Conservation (phyloP, 306 rosid genomes). For the Cucurbita maxima region DNA sequence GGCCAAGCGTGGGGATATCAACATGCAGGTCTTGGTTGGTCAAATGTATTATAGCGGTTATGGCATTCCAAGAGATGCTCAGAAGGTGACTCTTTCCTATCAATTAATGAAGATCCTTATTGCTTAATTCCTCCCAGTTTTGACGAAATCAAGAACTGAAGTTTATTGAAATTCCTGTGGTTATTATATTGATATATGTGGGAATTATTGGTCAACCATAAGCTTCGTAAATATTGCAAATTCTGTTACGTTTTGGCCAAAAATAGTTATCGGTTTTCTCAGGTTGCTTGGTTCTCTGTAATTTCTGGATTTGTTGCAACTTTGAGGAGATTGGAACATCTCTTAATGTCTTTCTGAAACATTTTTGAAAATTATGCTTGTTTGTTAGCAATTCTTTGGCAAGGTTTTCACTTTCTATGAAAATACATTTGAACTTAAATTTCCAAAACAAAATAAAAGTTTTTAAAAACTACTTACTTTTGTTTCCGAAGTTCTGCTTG, state of each 20-base stretch:
- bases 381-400: no score
- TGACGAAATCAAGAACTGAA: background rate
- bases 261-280: background rate
- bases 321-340: background rate
- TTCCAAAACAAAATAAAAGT: no score
- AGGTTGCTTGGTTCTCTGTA: background rate
- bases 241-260: background rate
- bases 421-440: no score
- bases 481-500: background rate
- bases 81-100: conserved; percentile 35
- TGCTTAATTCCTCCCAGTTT: background rate
- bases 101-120: background rate
- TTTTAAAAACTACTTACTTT: background rate
- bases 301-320: background rate
- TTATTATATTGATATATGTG: background rate
- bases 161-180: background rate
- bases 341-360: background rate
- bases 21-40: conserved; percentile 86
- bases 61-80: conserved; percentile 76
- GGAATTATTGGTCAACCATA: background rate
- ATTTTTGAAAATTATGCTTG: background rate
- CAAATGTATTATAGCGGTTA: conserved; percentile 91
- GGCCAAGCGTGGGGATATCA: conserved; percentile 73
- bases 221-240: background rate
- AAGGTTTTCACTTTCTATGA: background rate